A percentile compares a stretch with the other conserved stretches of the same genome.
Conservation (phyloP, 257 asterid genomes). For the Nicotiana knightiana region DNA sequence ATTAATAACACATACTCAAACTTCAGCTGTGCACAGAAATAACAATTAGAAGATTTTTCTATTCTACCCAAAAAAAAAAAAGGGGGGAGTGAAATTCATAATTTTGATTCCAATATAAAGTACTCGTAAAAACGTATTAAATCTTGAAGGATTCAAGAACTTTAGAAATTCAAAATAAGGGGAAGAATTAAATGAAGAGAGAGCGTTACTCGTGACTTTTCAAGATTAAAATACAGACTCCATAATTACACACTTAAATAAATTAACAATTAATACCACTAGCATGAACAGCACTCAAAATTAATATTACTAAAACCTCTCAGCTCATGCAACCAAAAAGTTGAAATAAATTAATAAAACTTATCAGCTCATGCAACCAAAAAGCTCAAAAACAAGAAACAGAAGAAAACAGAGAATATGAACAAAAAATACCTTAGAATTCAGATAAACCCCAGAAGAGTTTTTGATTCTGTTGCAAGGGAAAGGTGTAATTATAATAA, state of each 20-base stretch:
- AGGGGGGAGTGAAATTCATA: neutral
- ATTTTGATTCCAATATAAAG: neutral
- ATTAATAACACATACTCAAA: neutral
- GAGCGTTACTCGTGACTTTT: slow-evolving; percentile 1
- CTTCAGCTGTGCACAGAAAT: neutral
- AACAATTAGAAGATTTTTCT: neutral
- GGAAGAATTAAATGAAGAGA: neutral
- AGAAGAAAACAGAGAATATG: neutral
- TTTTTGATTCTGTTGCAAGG: neutral
- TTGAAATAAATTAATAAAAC: neutral
- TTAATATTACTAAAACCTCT: neutral
- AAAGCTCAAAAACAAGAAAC: neutral
- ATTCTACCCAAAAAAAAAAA: neutral
- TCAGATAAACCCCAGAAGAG: neutral
- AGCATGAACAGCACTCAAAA: neutral
- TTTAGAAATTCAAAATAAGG: neutral
- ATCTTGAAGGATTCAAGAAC: neutral
- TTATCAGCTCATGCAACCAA: neutral
- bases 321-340: neutral
- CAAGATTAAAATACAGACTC: neutral
- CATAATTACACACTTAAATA: neutral
- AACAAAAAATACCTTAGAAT: neutral
- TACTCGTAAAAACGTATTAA: neutral
- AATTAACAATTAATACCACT: neutral
- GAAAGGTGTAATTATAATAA: neutral